Conservation (phyloP, 1,284 basidiomycete species). For the Calocybe gambosa region DNA sequence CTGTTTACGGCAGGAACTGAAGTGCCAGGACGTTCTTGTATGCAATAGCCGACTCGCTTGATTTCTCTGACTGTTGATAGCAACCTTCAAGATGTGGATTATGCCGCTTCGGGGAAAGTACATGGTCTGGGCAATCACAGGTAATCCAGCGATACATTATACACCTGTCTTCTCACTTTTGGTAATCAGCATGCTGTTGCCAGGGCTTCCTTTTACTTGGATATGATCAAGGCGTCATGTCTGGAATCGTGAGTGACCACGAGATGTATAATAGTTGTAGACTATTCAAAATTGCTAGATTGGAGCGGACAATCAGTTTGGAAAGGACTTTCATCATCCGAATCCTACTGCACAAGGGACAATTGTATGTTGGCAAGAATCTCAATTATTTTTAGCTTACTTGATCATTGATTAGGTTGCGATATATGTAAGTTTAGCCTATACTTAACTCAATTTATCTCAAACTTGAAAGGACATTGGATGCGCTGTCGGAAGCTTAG, state of each 20-base stretch:
- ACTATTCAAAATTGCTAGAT: conserved; percentile 20
- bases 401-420: conserved; percentile 16
- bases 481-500: conserved; percentile 31
- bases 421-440: conserved; percentile 19
- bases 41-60: too few relatives aligned
- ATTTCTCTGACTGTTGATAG: not conserved
- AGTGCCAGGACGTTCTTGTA: too few relatives aligned
- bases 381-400: not conserved
- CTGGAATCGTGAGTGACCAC: conserved; percentile 30
- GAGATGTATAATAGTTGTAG: not conserved
- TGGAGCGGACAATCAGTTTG: conserved; percentile 38
- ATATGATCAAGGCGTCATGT: conserved; percentile 45
- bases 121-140: conserved; percentile 37
- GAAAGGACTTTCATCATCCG: conserved; percentile 33
- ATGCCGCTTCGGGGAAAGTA: conserved; percentile 30
- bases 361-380: conserved; percentile 25
- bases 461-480: conserved; percentile 30
- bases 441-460: not conserved
- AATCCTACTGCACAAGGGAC: conserved; percentile 35
- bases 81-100: conserved; percentile 26
- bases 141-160: conserved; percentile 18
- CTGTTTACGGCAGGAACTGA: not conserved
- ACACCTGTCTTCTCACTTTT: not conserved
- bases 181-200: conserved; percentile 31
- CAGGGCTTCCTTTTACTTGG: conserved; percentile 39